These are phyloP conservation scores for Alternaria arbusti DNA, from an alignment of 2,329 filamentous ascomycete species.

Conservation along the genomic window DNA sequence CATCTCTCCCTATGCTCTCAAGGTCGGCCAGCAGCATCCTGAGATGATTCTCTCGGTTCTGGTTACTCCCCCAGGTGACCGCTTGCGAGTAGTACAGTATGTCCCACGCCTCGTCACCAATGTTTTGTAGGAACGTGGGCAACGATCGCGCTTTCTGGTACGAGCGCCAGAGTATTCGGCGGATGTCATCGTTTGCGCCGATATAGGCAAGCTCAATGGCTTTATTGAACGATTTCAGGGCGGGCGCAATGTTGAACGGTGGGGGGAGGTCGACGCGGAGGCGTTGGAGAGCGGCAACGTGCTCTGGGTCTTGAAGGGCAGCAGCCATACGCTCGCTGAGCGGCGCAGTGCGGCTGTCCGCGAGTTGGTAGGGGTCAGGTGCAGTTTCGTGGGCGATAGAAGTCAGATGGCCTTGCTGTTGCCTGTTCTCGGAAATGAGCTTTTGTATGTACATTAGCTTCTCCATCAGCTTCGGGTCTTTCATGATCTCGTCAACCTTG, in stretches of 20 bases:
- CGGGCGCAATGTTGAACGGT: slow-evolving; percentile 42
- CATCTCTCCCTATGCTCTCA: slow-evolving; percentile 37
- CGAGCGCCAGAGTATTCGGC: slow-evolving; percentile 45
- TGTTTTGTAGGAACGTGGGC: slow-evolving; percentile 40
- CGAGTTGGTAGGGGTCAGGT: slow-evolving; percentile 39
- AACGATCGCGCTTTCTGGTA: slow-evolving; percentile 42
- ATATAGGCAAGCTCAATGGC: slow-evolving; percentile 44
- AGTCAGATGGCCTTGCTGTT: slow-evolving; percentile 17
- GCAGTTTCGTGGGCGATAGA: slow-evolving; percentile 29
- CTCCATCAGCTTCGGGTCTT: slow-evolving; percentile 42
- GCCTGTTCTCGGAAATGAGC: slow-evolving; percentile 25
- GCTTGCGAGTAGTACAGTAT: slow-evolving; percentile 48
- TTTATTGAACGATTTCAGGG: slow-evolving; percentile 43
- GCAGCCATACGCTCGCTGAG: slow-evolving; percentile 33
- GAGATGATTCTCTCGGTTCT: slow-evolving; percentile 41
- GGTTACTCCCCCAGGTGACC: slow-evolving; percentile 44
- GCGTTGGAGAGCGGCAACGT: slow-evolving; percentile 33
- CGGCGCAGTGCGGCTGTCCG: slow-evolving; percentile 28
- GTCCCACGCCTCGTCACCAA: slow-evolving; percentile 48
- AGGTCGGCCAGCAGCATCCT: slow-evolving; percentile 37
- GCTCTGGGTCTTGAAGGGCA: slow-evolving; percentile 37
- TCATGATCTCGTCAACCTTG: slow-evolving; percentile 44
- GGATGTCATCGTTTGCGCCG: slow-evolving; percentile 45
- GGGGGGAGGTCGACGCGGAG: slow-evolving; percentile 38
- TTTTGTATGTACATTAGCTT: slow-evolving; percentile 41